Percentiles rank a stretch among this genome's conserved stretches.
Evolutionary conservation across 2,329 filamentous ascomycete species (phyloP).

Genomic region (Talaromyces atroroseus): DNA sequence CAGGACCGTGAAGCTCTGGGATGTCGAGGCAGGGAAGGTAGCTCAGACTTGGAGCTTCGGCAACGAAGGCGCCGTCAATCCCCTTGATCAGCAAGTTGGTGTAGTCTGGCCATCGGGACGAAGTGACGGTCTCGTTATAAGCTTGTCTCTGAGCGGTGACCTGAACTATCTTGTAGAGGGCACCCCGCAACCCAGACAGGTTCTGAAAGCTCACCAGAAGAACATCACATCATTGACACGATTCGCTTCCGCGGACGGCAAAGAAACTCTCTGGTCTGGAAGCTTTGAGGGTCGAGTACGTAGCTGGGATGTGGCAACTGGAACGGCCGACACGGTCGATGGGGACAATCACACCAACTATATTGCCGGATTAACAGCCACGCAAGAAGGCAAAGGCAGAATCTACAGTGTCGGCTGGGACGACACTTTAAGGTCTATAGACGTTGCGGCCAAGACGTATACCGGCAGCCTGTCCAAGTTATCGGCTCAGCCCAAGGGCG

Average conservation of each 20-base stretch:
- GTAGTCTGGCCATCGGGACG: constrained; percentile 83
- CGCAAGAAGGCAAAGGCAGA: constrained; percentile 46
- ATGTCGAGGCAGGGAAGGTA: constrained; percentile 70
- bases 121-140: constrained; percentile 82
- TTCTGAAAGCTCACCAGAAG: constrained; percentile 86
- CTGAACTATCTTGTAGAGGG: constrained; percentile 81
- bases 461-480: constrained; percentile 63
- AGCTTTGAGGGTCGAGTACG: constrained; percentile 87
- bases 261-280: constrained; percentile 72
- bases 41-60: constrained; percentile 82
- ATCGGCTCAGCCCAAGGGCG: constrained; percentile 72
- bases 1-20: constrained; percentile 92
- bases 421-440: constrained; percentile 76
- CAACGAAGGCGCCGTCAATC: constrained; percentile 62
- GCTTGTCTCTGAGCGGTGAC: constrained; percentile 79
- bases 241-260: constrained; percentile 42
- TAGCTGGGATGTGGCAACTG: constrained; percentile 71
- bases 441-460: constrained; percentile 69
- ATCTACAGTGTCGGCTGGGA: constrained; percentile 94
- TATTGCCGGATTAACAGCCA: constrained; percentile 66
- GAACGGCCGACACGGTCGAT: constrained; percentile 64
- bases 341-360: constrained; percentile 82
- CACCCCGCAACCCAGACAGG: constrained; percentile 60
- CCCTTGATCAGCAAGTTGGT: constrained; percentile 86
- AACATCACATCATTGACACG: constrained; percentile 72